Base-by-base conservation (phyloP, 441 rosid species). In the Iberis amara region DNA sequence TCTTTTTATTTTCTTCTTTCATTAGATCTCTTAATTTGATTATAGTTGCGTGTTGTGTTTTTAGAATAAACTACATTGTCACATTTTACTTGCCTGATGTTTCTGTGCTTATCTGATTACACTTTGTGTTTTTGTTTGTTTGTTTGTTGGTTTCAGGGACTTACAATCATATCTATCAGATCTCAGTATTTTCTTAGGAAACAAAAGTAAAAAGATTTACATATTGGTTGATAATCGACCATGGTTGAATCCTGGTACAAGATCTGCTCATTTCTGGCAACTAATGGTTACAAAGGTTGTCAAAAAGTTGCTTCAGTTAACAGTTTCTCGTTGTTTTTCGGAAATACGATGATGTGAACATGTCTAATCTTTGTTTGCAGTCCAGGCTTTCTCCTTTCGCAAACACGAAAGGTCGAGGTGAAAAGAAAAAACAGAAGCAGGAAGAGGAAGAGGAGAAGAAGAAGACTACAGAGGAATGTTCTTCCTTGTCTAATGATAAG, bases 301-400 rank as follows among this genome's bases (percentile, higher is more conserved):
- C 8, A 28, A 38, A 59, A 54, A 53, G 21, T 41, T 14, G 7
- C 23, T 27, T 53, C 42, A 2, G 1, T 7, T 31, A 41, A 7
- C 3, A 63, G 15, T 27, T 11, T 26, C 11, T 15, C 4, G 3
- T 3, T 47, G 39, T 14, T 23, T 33, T 15, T 23, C 36, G 15
- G 4, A 47, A 38, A 39, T 21, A 39, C 9, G 35, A 7, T 40
- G 8, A 41, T 44, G 8, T 15, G 9, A 42, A 2, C 45, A 31
- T 72, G 45, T 70, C 11, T 55, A 31, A n/a, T 64, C 10, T 59
- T 56, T 47, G 26, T 73, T 54, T 74, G 52, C 85, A 89, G 99
- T 92, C 88, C 63, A 89, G 96, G 76, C 74, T 80, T 67, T 92
- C 97, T 33, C 96, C 97, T 70, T 89, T 92, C 70, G 99, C 99